phyloP scores from a whole-genome alignment of 352 stramenopile genomes.

The Blastocystis sp. region DNA sequence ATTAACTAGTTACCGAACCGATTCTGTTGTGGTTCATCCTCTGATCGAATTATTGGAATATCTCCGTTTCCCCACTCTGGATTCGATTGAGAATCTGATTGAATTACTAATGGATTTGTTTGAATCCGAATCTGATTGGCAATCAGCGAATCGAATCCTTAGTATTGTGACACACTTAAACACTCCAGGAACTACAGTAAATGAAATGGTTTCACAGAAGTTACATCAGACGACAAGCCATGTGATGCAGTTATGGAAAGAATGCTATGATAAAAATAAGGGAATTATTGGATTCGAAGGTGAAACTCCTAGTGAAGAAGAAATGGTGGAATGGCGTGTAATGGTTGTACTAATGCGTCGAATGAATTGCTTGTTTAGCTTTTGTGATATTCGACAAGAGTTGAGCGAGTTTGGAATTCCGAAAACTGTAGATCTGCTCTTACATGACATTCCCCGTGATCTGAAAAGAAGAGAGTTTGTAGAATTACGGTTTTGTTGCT shows the following conservation, averaged over 20 bases:
- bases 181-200: too few relatives aligned
- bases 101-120: background rate
- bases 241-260: background rate
- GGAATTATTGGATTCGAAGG: background rate
- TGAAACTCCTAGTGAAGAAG: background rate
- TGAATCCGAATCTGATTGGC: background rate
- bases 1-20: background rate
- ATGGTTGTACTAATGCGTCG: background rate
- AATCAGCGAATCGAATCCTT: background rate
- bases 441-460: background rate
- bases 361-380: background rate
- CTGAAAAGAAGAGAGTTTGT: background rate
- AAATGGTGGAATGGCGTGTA: background rate
- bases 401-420: background rate
- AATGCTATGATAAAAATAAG: background rate
- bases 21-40: background rate
- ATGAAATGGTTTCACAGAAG: background rate
- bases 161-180: background rate
- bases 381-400: background rate
- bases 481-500: background rate
- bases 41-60: background rate
- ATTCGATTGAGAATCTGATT: background rate
- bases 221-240: background rate
- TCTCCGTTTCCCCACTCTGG: background rate
- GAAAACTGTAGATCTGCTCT: background rate